A percentile compares a stretch with the other conserved stretches of the same genome.
These are phyloP conservation scores for Neopestalotiopsis rosae DNA, from an alignment of 2,329 filamentous ascomycete species.

Conservation along the genomic window DNA sequence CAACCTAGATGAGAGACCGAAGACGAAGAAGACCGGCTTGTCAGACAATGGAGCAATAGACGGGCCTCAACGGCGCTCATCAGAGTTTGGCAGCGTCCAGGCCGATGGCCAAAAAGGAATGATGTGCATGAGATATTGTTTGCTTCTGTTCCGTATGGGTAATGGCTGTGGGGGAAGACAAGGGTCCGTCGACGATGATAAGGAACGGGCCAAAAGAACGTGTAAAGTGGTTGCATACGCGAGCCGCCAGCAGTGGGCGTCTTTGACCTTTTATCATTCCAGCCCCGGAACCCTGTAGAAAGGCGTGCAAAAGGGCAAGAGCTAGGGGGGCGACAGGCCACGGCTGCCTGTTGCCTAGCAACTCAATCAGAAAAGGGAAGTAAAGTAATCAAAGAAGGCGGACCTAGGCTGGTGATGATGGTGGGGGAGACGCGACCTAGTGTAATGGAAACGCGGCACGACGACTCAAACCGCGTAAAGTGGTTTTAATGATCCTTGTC, in stretches of 20 bases:
- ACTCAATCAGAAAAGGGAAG: slow-evolving; percentile 31
- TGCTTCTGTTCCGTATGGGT: slow-evolving; percentile 9
- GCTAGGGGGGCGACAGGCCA: slow-evolving; percentile 29
- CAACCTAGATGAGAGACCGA: neutral
- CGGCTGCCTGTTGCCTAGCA: slow-evolving; percentile 40
- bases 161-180: slow-evolving; percentile 13
- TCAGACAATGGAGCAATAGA: slow-evolving; percentile 31
- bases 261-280: slow-evolving; percentile 25
- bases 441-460: slow-evolving; percentile 39
- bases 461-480: slow-evolving; percentile 48
- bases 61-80: slow-evolving; percentile 21
- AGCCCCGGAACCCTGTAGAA: slow-evolving; percentile 21
- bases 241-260: slow-evolving; percentile 27
- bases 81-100: neutral
- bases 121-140: slow-evolving; percentile 18
- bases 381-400: slow-evolving; percentile 26
- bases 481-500: slow-evolving; percentile 32
- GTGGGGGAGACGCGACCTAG: slow-evolving; percentile 34
- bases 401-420: slow-evolving; percentile 30
- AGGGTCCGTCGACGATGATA: slow-evolving; percentile 16
- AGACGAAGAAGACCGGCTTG: slow-evolving; percentile 24
- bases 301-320: slow-evolving; percentile 4
- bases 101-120: slow-evolving; percentile 13
- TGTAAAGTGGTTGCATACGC: slow-evolving; percentile 43
- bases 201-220: slow-evolving; percentile 17